Evolutionary conservation across 2,329 filamentous ascomycete species (phyloP).

Genomic region (Aspergillus aculeatus): DNA sequence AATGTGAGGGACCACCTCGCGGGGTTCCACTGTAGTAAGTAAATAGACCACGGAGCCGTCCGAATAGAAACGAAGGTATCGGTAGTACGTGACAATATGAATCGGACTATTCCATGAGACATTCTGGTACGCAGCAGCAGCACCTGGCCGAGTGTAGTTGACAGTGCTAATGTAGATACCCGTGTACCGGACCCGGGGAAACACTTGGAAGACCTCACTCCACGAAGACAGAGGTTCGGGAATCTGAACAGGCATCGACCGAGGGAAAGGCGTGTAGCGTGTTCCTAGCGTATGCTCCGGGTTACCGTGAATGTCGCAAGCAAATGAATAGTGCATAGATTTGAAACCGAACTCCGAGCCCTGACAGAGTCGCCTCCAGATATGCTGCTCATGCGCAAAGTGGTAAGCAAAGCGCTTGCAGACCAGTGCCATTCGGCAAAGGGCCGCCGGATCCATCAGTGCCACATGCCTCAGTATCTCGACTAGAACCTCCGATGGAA

Average conservation of each 20-base stretch:
- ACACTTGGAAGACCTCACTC: constrained; percentile 71
- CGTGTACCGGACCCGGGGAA: constrained; percentile 88
- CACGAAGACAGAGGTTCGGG: constrained; percentile 51
- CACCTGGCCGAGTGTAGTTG: constrained; percentile 86
- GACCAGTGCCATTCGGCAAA: constrained; percentile 72
- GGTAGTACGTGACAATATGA: constrained; percentile 96
- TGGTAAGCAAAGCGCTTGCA: constrained; percentile 87
- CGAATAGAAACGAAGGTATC: constrained; percentile 91
- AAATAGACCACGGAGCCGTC: constrained; percentile 82
- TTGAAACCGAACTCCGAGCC: constrained; percentile 73
- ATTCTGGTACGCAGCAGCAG: constrained; percentile 63
- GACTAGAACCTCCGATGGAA: constrained; percentile 82
- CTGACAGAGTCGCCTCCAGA: constrained; percentile 78
- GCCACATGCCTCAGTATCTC: constrained; percentile 77
- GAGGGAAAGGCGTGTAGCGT: constrained; percentile 39
- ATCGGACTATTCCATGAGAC: constrained; percentile 78
- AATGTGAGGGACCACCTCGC: constrained; percentile 83
- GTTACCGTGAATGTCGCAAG: constrained; percentile 57
- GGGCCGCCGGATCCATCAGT: constrained; percentile 70
- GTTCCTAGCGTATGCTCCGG: constrained; percentile 32
- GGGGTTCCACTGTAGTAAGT: constrained; percentile 75
- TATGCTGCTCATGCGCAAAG: constrained; percentile 75
- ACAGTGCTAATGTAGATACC: constrained; percentile 96
- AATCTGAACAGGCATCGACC: constrained; percentile 27
- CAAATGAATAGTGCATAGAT: constrained; percentile 79